These are phyloP conservation scores for Murraya paniculata DNA, from an alignment of 345 rosid species.

Conservation along the genomic window DNA sequence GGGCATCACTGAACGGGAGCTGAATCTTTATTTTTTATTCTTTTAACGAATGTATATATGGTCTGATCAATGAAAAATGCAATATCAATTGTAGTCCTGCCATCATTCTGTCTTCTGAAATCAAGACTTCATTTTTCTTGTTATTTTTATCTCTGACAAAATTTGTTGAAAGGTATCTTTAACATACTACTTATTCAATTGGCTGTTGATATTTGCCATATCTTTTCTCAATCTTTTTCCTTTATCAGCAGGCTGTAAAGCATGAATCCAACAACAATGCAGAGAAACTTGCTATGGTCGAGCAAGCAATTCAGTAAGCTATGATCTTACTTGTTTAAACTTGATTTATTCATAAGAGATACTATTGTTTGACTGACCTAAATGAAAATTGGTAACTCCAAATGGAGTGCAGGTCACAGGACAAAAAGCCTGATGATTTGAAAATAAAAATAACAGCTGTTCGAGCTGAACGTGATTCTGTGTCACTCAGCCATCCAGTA, in stretches of 20 bases:
- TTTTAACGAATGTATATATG: neutral
- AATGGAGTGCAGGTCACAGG: slow-evolving; percentile 42
- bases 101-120: neutral
- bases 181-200: neutral
- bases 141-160: neutral
- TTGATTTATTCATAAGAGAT: neutral
- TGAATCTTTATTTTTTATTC: neutral
- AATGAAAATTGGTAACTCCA: neutral
- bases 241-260: slow-evolving; percentile 30
- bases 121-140: neutral
- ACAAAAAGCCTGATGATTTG: slow-evolving; percentile 38
- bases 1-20: neutral
- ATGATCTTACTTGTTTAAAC: slow-evolving; percentile 2
- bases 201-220: slow-evolving; percentile 4
- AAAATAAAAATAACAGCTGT: slow-evolving; percentile 50
- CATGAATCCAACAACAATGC: slow-evolving; percentile 31
- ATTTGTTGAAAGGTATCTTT: neutral
- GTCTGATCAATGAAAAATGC: neutral
- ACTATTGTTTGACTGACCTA: neutral
- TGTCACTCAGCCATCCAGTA: slow-evolving; percentile 8
- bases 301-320: slow-evolving; percentile 34
- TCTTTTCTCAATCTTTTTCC: slow-evolving; percentile 19
- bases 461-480: slow-evolving; percentile 37
- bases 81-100: neutral
- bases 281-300: slow-evolving; percentile 21